A percentile compares a stretch with the other conserved stretches of the same genome.
Conservation (phyloP, 208 protist species). For the Vickermania ingenoplastis region DNA sequence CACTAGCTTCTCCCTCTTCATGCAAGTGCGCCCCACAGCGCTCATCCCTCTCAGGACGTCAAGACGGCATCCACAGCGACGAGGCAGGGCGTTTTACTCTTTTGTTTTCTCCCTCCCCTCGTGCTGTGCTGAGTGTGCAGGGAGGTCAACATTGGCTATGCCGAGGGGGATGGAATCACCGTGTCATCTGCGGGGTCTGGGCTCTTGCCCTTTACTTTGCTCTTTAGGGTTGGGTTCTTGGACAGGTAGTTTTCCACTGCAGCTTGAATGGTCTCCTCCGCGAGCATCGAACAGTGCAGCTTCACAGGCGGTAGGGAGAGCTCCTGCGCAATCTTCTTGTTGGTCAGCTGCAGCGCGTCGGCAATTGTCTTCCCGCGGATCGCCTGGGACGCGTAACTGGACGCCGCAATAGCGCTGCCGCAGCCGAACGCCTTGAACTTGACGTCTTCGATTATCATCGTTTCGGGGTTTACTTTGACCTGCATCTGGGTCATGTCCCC, state of each 20-base stretch:
- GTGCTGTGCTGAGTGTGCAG: too few species aligned
- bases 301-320: slow-evolving; percentile 99
- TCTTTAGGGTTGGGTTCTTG: slow-evolving; percentile 90
- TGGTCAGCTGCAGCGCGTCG: slow-evolving; percentile 94
- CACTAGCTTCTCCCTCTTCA: too few species aligned
- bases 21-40: too few species aligned
- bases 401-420: slow-evolving; percentile 97
- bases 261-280: slow-evolving; percentile 98
- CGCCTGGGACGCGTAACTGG: slow-evolving; percentile 96
- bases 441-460: slow-evolving; percentile 90
- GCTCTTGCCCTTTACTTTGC: slow-evolving; percentile 39
- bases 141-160: too few species aligned
- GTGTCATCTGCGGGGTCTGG: not conserved
- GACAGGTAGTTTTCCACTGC: slow-evolving; percentile 96
- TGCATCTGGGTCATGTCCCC: slow-evolving; percentile 99
- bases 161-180: too few species aligned
- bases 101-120: too few species aligned
- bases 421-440: slow-evolving; percentile 99
- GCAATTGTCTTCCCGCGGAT: slow-evolving; percentile 97
- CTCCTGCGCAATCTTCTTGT: slow-evolving; percentile 97
- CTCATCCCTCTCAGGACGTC: too few species aligned
- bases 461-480: slow-evolving; percentile 91
- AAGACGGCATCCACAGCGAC: too few species aligned
- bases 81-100: too few species aligned
- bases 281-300: slow-evolving; percentile 99